Percentiles rank a stretch among this genome's conserved stretches.
These are phyloP conservation scores for Alternaria hordeiaustralica DNA, from an alignment of 2,329 filamentous ascomycete genomes.

Conservation along the genomic window DNA sequence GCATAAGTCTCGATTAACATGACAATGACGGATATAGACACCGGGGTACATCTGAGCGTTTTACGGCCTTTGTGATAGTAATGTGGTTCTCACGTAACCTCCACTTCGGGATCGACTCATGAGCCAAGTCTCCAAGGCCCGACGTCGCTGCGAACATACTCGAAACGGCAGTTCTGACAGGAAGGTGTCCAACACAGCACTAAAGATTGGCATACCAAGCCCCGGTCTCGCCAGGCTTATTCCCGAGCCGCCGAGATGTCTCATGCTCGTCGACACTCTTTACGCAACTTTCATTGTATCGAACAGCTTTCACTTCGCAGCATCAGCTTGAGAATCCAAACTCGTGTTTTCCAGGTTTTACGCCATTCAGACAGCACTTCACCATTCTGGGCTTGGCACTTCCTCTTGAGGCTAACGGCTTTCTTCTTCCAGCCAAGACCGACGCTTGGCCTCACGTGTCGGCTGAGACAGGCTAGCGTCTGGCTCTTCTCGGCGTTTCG, in stretches of 20 bases:
- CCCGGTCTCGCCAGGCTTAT: conserved; percentile 32
- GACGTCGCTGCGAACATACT: conserved; percentile 27
- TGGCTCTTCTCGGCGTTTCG: neutral
- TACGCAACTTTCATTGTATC: neutral
- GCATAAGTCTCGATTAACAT: neutral
- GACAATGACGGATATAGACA: neutral
- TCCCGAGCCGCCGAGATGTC: conserved; percentile 2
- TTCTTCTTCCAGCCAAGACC: conserved; percentile 21
- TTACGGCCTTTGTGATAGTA: neutral
- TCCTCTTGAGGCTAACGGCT: conserved; percentile 27
- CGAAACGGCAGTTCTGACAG: conserved; percentile 31
- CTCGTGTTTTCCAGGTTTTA: neutral
- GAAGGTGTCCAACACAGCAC: conserved; percentile 38
- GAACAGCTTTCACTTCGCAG: neutral
- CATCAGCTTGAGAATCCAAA: neutral
- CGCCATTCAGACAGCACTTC: conserved; percentile 10
- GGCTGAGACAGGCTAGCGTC: conserved; percentile 2
- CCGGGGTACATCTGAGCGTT: neutral
- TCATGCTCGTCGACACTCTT: neutral
- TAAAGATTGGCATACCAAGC: conserved; percentile 47
- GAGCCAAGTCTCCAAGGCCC: conserved; percentile 19
- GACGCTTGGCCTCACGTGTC: conserved; percentile 24
- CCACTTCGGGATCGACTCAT: neutral
- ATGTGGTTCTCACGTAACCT: neutral
- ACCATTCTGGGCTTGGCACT: conserved; percentile 26